Conservation (phyloP, 305 asterid species). For the Salvia sclarea region DNA sequence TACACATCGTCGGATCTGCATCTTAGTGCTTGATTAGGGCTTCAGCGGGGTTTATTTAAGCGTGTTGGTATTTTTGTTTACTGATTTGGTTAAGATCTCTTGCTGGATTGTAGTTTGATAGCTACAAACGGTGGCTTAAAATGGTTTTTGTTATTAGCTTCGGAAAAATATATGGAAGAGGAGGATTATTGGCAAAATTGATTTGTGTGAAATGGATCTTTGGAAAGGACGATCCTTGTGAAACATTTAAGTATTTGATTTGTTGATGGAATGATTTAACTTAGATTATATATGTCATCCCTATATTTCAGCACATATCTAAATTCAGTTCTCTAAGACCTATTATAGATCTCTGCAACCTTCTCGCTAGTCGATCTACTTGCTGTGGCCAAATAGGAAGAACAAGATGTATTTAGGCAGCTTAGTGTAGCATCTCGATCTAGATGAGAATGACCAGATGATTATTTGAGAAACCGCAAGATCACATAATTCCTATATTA, state of each 20-base stretch:
- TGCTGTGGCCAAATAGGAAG: neutral
- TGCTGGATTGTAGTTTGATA: constrained; percentile 28
- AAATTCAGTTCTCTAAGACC: neutral
- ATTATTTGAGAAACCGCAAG: neutral
- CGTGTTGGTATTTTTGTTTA: neutral
- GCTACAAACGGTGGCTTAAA: neutral
- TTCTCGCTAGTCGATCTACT: neutral
- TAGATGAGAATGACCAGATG: neutral
- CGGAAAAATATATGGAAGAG: neutral
- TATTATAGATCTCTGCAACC: neutral
- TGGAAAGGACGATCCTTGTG: neutral
- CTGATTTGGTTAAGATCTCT: constrained; percentile 29
- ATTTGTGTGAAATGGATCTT: constrained; percentile 5
- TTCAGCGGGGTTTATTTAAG: neutral
- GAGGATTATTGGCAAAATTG: neutral
- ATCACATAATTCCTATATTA: neutral
- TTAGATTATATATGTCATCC: neutral
- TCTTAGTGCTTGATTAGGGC: constrained; percentile 12
- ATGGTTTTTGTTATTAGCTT: neutral
- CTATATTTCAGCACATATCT: neutral
- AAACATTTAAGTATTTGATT: neutral
- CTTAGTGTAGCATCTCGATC: constrained; percentile 8
- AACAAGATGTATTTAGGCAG: constrained; percentile 19
- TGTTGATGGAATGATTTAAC: constrained; percentile 7
- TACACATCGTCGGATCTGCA: constrained; percentile 25